A percentile compares a stretch with the other conserved stretches of the same genome.
These are phyloP conservation scores for Cordyceps fumosorosea DNA, from an alignment of 2,329 filamentous ascomycete species.

Conservation along the genomic window DNA sequence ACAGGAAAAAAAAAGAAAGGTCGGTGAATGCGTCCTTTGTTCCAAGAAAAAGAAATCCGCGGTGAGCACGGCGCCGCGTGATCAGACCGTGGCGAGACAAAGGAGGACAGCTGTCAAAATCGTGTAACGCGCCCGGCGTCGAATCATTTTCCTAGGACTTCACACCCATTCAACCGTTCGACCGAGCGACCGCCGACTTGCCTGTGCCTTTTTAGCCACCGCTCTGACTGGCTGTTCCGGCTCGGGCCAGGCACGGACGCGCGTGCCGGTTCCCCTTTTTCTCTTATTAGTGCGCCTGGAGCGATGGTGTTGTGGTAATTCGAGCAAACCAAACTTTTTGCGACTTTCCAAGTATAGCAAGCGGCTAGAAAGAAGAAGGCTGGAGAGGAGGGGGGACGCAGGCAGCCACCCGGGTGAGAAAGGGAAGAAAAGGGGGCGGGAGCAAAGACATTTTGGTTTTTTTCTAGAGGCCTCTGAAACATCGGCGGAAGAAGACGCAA, in stretches of 20 bases:
- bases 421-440: not conserved
- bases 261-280: not conserved
- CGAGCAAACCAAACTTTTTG: not conserved
- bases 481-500: not conserved
- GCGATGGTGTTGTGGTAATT: not conserved
- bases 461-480: conserved; percentile 4
- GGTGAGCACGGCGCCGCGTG: not conserved
- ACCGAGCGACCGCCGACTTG: not conserved
- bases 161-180: not conserved
- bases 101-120: not conserved
- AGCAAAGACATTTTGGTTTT: conserved; percentile 1
- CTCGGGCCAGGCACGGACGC: not conserved
- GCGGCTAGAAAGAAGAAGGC: no score
- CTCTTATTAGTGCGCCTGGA: not conserved
- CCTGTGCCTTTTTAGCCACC: not conserved
- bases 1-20: not conserved
- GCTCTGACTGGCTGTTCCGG: not conserved
- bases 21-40: not conserved
- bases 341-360: no score
- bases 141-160: not conserved
- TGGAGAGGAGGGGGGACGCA: not conserved
- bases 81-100: not conserved
- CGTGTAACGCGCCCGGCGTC: not conserved
- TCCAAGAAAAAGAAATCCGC: not conserved
- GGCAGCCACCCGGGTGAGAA: not conserved